Conservation (phyloP, 495 filamentous ascomycete genomes). For the Penicillium riverlandense region DNA sequence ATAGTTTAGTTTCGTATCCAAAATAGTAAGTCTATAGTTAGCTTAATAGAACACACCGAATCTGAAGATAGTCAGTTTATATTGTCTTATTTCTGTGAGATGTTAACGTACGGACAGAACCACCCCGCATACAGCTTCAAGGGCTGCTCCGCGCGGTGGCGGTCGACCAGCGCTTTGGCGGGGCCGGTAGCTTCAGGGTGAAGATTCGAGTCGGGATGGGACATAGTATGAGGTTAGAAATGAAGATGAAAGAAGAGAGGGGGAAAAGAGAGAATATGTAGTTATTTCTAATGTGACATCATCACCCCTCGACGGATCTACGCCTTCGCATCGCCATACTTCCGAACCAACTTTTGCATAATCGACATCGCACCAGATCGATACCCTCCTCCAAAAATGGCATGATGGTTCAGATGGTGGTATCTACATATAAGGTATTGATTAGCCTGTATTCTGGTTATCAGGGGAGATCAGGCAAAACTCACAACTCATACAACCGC, state of each 20-base stretch:
- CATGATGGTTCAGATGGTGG: constrained; percentile 85
- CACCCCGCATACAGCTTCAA: constrained; percentile 58
- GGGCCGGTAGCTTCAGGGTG: constrained; percentile 46
- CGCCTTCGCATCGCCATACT: constrained; percentile 44
- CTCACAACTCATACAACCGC: constrained; percentile 73
- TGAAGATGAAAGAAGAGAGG: neutral
- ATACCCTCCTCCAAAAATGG: constrained; percentile 76
- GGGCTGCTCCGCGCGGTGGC: constrained; percentile 41
- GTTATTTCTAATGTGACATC: neutral
- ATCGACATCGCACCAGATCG: constrained; percentile 63
- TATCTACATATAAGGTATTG: constrained; percentile 46
- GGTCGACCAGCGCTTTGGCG: constrained; percentile 40
- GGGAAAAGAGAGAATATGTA: neutral
- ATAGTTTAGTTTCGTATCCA: constrained; percentile 1
- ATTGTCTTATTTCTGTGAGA: neutral
- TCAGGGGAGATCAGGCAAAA: constrained; percentile 13
- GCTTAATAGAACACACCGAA: constrained; percentile 14
- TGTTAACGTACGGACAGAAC: constrained; percentile 45
- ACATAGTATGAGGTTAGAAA: constrained; percentile 5
- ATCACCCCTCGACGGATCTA: too few relatives aligned
- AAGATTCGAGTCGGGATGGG: constrained; percentile 37
- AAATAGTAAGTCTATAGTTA: neutral
- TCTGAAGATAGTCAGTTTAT: constrained; percentile 11
- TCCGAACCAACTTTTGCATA: constrained; percentile 61
- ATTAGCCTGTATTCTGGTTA: too few relatives aligned